Evolutionary conservation across 2,329 filamentous ascomycete genomes (phyloP), one percentile per base, ranked within the genome.

Genomic region (Byssoonygena ceratinophila): DNA sequence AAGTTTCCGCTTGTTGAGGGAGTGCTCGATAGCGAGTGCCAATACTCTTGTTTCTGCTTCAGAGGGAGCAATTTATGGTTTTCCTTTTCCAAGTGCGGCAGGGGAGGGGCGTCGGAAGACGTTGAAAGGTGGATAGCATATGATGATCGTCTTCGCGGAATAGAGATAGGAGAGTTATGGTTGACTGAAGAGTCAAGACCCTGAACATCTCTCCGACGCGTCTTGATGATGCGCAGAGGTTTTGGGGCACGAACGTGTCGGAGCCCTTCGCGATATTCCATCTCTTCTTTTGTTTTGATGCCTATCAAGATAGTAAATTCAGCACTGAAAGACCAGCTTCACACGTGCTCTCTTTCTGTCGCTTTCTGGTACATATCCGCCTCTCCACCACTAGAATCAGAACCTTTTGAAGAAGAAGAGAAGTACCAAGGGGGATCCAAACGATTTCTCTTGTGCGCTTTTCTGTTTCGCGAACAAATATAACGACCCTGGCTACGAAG

Each of bases 201-300:
- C 60, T 57, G 58, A 64, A 66, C 65, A 43, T 18, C 46, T 55
- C 22, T 36, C 22, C 46, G 57, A 37, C 41, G 54, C 49, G 22
- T 55, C 60, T 78, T 80, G 59, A 73, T 62, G 59, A 80, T 76
- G 37, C 74, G 72, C 31, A 80, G 62, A 9, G 78, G 78, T 29
- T 68, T 68, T 16, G 76, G 72, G 52, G 59, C 59, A 37, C 61
- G 52, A 29, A 49, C 48, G 16, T 31, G 40, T 36, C 29, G 36
- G 32, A 9, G 29, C 16, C 47, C 36, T 18, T 51, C 18, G 32
- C 9, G 27, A 32, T 34, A 48, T 12, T 46, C 39, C 46, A 54
- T 47, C 23, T 40, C 23, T 23, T 34, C 16, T 36, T n/a, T n/a
- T n/a, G n/a, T n/a, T n/a, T n/a, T 34, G 31, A 4, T 22, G 23